phyloP scores from a whole-genome alignment of 2,329 filamentous ascomycete species.

The Triangularia verruculosa region DNA sequence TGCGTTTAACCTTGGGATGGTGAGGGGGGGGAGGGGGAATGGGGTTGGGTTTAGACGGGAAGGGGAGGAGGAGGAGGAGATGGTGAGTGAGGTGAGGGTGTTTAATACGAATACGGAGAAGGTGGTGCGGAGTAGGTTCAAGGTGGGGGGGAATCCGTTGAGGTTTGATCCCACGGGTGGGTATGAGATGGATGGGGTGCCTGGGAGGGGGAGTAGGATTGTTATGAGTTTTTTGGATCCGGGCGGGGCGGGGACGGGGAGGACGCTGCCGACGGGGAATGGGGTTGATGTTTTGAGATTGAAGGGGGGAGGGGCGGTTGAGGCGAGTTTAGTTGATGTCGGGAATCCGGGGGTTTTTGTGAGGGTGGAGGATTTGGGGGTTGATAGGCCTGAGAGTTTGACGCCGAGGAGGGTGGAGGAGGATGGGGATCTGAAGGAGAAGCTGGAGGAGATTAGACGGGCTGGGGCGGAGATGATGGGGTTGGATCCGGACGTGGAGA shows the following conservation, averaged over 20 bases:
- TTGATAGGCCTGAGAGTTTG: conserved; percentile 21
- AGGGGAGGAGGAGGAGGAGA: neutral
- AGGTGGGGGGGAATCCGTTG: conserved; percentile 34
- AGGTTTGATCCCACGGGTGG: conserved; percentile 33
- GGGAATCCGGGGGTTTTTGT: conserved; percentile 44
- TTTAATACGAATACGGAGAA: conserved; percentile 71
- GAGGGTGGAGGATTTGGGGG: conserved; percentile 32
- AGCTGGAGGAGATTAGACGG: conserved; percentile 38
- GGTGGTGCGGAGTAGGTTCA: conserved; percentile 39
- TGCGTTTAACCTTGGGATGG: conserved; percentile 54
- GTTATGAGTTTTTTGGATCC: conserved; percentile 39
- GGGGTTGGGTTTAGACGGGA: neutral
- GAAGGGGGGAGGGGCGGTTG: conserved; percentile 29
- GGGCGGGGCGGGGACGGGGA: conserved; percentile 41
- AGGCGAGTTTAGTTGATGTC: conserved; percentile 40
- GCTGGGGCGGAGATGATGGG: conserved; percentile 41
- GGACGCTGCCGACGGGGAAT: conserved; percentile 39
- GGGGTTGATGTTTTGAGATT: conserved; percentile 34
- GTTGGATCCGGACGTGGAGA: conserved; percentile 36
- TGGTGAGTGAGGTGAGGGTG: conserved; percentile 52
- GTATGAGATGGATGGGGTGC: conserved; percentile 41
- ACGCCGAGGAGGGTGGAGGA: conserved; percentile 34
- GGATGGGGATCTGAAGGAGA: conserved; percentile 30
- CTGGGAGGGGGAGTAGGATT: conserved; percentile 36
- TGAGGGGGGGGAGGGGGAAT: conserved; percentile 27